A percentile compares a stretch with the other conserved stretches of the same genome.
phyloP scores from a whole-genome alignment of 441 rosid species.

The Brassica balearica region DNA sequence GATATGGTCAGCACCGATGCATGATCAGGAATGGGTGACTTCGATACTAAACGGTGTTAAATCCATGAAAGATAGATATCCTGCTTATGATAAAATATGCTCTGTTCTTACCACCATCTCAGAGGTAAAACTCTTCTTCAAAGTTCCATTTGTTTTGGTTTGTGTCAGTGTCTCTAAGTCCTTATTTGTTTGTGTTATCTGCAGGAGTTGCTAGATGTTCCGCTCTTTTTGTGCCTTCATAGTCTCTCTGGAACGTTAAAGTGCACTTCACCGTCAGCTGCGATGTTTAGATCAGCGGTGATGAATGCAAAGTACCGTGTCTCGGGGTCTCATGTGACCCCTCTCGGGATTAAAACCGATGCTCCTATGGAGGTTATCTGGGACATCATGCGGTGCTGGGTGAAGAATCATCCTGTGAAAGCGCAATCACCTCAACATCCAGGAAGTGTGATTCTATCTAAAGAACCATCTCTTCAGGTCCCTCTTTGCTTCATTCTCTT shows the following conservation, averaged over 20 bases:
- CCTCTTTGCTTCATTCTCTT: background rate
- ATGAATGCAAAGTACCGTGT: slow-evolving; percentile 91
- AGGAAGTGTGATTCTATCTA: slow-evolving; percentile 89
- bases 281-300: slow-evolving; percentile 92
- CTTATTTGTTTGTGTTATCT: slow-evolving; percentile 36
- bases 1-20: slow-evolving; percentile 96
- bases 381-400: slow-evolving; percentile 90
- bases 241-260: slow-evolving; percentile 91
- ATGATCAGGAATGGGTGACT: slow-evolving; percentile 91
- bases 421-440: slow-evolving; percentile 81
- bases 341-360: slow-evolving; percentile 90
- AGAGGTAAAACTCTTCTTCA: slow-evolving; percentile 56
- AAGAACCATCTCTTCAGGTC: slow-evolving; percentile 88
- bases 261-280: slow-evolving; percentile 95
- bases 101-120: slow-evolving; percentile 88
- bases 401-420: slow-evolving; percentile 93
- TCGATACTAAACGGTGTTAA: slow-evolving; percentile 66
- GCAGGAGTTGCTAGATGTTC: slow-evolving; percentile 93
- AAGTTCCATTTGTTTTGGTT: background rate
- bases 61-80: slow-evolving; percentile 78
- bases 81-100: slow-evolving; percentile 88
- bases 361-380: slow-evolving; percentile 97
- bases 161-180: slow-evolving; percentile 4
- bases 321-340: slow-evolving; percentile 93
- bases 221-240: slow-evolving; percentile 92